A percentile compares a stretch with the other conserved stretches of the same genome.
Conservation (phyloP, 2,329 filamentous ascomycete genomes). For the Zymoseptoria crescenta region DNA sequence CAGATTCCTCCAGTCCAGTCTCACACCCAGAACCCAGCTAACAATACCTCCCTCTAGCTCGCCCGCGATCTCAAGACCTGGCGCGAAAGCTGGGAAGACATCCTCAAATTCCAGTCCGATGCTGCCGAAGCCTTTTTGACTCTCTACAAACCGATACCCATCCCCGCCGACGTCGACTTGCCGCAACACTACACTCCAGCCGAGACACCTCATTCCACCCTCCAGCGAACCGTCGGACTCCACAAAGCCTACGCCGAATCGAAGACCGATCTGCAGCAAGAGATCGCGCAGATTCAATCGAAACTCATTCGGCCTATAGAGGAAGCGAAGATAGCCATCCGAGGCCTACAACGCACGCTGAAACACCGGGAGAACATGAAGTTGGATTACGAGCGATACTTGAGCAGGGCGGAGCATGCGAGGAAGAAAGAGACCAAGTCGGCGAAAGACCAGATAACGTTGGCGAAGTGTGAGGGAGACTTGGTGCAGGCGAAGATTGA, state of each 20-base stretch:
- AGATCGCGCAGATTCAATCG: conserved; percentile 62
- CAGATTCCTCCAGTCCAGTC: background rate
- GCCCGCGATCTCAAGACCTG: conserved; percentile 68
- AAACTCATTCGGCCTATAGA: conserved; percentile 63
- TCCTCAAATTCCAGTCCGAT: conserved; percentile 61
- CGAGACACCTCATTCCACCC: conserved; percentile 54
- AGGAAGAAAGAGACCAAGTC: conserved; percentile 62
- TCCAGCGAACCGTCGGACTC: conserved; percentile 58
- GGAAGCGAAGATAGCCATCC: conserved; percentile 59
- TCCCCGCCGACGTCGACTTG: conserved; percentile 52
- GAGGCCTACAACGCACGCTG: conserved; percentile 70
- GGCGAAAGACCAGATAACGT: conserved; percentile 62
- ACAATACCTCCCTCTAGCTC: conserved; percentile 45
- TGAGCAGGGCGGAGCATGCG: conserved; percentile 61
- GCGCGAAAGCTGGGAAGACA: conserved; percentile 69
- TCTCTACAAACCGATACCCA: conserved; percentile 69
- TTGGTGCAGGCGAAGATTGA: conserved; percentile 57
- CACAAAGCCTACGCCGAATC: conserved; percentile 63
- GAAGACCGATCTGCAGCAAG: conserved; percentile 61
- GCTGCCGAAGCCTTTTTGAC: conserved; percentile 60
- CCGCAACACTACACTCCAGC: conserved; percentile 43
- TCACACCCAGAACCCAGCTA: background rate
- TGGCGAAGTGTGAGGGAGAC: conserved; percentile 66
- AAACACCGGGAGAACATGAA: conserved; percentile 78
- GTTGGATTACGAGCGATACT: conserved; percentile 72